Conservation (phyloP, 2,329 filamentous ascomycete genomes). For the Blumeria hordei region DNA sequence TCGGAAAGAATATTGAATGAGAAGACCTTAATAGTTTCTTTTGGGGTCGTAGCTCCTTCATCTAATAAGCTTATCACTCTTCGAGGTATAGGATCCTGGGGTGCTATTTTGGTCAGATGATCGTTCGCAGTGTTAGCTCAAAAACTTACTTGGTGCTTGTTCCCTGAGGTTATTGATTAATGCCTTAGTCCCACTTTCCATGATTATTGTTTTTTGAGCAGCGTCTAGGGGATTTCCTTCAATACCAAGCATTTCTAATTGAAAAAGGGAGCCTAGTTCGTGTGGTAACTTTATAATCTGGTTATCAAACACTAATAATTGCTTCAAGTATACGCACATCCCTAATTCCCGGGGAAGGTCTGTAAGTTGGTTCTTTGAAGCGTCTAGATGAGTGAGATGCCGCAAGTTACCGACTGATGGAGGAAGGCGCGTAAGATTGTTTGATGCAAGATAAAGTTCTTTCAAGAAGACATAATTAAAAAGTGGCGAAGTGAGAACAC, state of each 20-base stretch:
- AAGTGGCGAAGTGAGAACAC: constrained; percentile 53
- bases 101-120: constrained; percentile 27
- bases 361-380: constrained; percentile 67
- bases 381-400: constrained; percentile 59
- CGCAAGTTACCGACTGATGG: constrained; percentile 60
- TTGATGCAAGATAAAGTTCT: constrained; percentile 82
- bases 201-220: constrained; percentile 54
- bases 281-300: constrained; percentile 57
- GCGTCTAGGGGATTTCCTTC: constrained; percentile 72
- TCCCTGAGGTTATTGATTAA: constrained; percentile 68
- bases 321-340: constrained; percentile 84
- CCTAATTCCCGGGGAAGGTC: constrained; percentile 75
- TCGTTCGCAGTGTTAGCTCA: not conserved
- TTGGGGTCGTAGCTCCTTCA: constrained; percentile 21
- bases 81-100: constrained; percentile 51
- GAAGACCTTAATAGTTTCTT: constrained; percentile 59
- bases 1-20: constrained; percentile 95
- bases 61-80: constrained; percentile 58
- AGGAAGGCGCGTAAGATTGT: constrained; percentile 65
- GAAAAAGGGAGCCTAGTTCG: constrained; percentile 72
- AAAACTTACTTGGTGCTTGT: constrained; percentile 50
- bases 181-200: constrained; percentile 68
- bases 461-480: constrained; percentile 78
- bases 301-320: constrained; percentile 76
- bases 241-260: constrained; percentile 71